These are phyloP conservation scores for Metschnikowia lachancei DNA, from an alignment of 805 yeast species.

Conservation along the genomic window DNA sequence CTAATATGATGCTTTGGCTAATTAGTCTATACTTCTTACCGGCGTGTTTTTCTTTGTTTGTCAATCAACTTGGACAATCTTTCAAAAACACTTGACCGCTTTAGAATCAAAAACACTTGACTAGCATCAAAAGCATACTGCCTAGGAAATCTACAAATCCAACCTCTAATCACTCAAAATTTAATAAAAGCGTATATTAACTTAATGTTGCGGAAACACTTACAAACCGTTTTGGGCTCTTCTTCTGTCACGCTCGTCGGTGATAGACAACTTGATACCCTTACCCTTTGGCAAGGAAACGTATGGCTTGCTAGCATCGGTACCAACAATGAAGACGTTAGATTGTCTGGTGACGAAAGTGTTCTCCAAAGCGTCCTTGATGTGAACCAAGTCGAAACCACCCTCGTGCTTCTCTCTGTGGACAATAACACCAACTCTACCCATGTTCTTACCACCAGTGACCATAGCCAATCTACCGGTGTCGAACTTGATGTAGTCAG, in stretches of 20 bases:
- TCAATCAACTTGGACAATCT: too few species aligned
- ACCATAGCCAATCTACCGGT: constrained; percentile 86
- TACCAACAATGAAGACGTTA: constrained; percentile 90
- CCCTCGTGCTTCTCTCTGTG: constrained; percentile 98
- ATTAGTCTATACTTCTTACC: too few species aligned
- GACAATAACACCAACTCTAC: constrained; percentile 92
- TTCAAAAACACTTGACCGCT: too few species aligned
- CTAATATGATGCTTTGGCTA: too few species aligned
- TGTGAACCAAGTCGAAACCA: constrained; percentile 96
- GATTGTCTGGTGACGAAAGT: constrained; percentile 90
- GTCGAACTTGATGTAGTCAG: constrained; percentile 86
- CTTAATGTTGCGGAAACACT: constrained; percentile 8
- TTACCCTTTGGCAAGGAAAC: constrained; percentile 97
- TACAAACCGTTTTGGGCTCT: constrained; percentile 61
- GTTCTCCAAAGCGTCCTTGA: constrained; percentile 93
- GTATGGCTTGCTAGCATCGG: constrained; percentile 89
- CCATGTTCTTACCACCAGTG: constrained; percentile 98
- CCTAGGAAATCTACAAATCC: too few species aligned
- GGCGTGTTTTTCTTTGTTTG: too few species aligned
- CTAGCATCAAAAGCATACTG: too few species aligned
- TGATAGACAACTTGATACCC: constrained; percentile 93
- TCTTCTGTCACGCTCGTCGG: constrained; percentile 99
- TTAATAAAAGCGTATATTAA: constrained; percentile 1
- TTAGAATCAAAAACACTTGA: too few species aligned
- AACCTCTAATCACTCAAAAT: too few species aligned